A percentile compares a stretch with the other conserved stretches of the same genome.
These are phyloP conservation scores for Acanthamoeba royreba DNA, from an alignment of 208 protist genomes.

Conservation along the genomic window DNA sequence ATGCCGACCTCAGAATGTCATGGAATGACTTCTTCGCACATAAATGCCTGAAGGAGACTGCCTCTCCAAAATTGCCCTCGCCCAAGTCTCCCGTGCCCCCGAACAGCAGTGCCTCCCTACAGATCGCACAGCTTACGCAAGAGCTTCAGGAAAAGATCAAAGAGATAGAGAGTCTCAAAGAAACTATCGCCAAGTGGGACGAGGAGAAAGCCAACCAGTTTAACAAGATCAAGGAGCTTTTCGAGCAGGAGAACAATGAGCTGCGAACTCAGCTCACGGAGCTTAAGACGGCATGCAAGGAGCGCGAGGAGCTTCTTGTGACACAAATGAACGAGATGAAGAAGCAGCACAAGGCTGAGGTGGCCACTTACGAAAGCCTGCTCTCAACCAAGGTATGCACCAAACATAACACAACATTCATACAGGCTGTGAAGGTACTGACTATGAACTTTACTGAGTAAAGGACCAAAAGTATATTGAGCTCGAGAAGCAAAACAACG, in stretches of 20 bases:
- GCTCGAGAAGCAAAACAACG: background rate
- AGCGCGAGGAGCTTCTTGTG: background rate
- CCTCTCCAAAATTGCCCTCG: background rate
- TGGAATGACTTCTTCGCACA: conserved; percentile 17
- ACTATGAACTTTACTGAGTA: too few relatives aligned
- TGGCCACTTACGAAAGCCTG: background rate
- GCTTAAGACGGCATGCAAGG: background rate
- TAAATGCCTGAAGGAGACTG: background rate
- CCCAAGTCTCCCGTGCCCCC: background rate
- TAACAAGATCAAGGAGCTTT: background rate
- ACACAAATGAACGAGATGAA: background rate
- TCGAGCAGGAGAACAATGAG: background rate
- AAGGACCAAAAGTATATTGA: background rate
- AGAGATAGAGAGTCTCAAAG: background rate
- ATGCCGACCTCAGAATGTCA: background rate
- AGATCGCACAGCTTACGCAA: background rate
- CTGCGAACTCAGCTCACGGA: background rate
- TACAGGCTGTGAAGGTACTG: background rate
- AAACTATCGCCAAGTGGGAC: background rate
- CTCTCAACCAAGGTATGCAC: background rate
- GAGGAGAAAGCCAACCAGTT: background rate
- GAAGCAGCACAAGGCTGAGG: background rate
- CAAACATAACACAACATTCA: background rate
- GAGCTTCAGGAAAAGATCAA: background rate
- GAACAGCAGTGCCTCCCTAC: background rate